Evolutionary conservation across 305 asterid species (phyloP), one percentile per base, ranked within the genome.

Genomic region (Fraxinus nigra): DNA sequence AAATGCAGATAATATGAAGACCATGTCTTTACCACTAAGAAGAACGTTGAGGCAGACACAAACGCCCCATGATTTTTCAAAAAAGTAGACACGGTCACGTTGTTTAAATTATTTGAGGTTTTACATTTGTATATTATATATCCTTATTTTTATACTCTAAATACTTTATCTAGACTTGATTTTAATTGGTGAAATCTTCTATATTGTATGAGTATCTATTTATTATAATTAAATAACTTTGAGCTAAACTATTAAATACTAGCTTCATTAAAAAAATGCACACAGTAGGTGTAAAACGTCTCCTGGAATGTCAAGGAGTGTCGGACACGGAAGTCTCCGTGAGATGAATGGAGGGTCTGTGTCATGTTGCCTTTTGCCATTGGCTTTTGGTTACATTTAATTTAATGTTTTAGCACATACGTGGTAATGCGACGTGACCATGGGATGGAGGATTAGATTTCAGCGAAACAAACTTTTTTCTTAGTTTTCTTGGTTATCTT

Each of bases 1-100:
- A 65, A 75, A 28, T 72, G 61, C 80, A 75, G 72, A 51, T 43
- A 77, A 61, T 16, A 61, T 63, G 61, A 73, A 22, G 69, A 33
- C 13, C 24, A 1, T 38, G 7, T 78, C 16, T 72, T 81, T 43
- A 78, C 46, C 22, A 65, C 54, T 61, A 61, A 61, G 30, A 61
- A 70, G 35, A 51, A 61, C 26, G 33, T 14, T 18, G 32, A 61
- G 67, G 26, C 38, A 22, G 16, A 38, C 73, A 78, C 46, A 78
- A 79, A 37, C 69, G 76, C 11, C 1, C 5, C 10, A 2, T 61
- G 70, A 9, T 61, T 61, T 61, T 61, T 4, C 70, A 61, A 48
- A 48, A 48, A 14, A 48, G 59, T 48, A 48, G 59, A 48, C 20
- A 48, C 6, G 2, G 59, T 4, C 20, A 48, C 7, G 2, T 48